phyloP scores from a whole-genome alignment of 1,139 yeast species.

The Debaryomyces fabryi region DNA sequence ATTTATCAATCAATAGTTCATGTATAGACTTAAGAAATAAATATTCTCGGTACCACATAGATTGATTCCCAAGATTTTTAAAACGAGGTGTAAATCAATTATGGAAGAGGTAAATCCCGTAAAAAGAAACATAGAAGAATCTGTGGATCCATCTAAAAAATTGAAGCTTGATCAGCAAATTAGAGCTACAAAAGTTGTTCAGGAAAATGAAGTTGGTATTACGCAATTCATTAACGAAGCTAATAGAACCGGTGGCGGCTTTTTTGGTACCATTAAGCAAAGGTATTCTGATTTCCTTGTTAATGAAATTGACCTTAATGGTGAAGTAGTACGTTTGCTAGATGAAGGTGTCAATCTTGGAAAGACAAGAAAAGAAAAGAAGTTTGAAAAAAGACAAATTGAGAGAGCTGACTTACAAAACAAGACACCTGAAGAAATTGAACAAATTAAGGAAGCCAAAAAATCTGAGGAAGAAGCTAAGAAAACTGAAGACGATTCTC shows the following conservation, averaged over 20 bases:
- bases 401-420: conserved; percentile 39
- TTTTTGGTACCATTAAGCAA: conserved; percentile 79
- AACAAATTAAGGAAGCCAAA: conserved; percentile 33
- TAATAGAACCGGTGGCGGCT: conserved; percentile 56
- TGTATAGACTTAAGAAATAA: conserved; percentile 13
- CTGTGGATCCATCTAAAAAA: conserved; percentile 10
- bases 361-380: conserved; percentile 53
- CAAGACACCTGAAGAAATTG: conserved; percentile 40
- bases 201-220: conserved; percentile 84
- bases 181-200: conserved; percentile 26
- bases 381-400: conserved; percentile 47
- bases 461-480: conserved; percentile 26
- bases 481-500: conserved; percentile 22
- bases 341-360: conserved; percentile 71
- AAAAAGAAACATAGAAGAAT: conserved; percentile 13
- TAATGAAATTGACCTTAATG: conserved; percentile 74
- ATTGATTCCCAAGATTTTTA: conserved; percentile 5
- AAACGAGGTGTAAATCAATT: conserved; percentile 6
- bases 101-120: conserved; percentile 12
- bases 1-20: conserved; percentile 3
- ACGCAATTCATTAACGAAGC: conserved; percentile 59
- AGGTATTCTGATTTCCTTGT: conserved; percentile 95
- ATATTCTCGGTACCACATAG: conserved; percentile 10
- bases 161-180: conserved; percentile 12
- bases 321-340: conserved; percentile 69